Evolutionary conservation across 1,284 basidiomycete species (phyloP).

Genomic region (Albatrellus sp.): DNA sequence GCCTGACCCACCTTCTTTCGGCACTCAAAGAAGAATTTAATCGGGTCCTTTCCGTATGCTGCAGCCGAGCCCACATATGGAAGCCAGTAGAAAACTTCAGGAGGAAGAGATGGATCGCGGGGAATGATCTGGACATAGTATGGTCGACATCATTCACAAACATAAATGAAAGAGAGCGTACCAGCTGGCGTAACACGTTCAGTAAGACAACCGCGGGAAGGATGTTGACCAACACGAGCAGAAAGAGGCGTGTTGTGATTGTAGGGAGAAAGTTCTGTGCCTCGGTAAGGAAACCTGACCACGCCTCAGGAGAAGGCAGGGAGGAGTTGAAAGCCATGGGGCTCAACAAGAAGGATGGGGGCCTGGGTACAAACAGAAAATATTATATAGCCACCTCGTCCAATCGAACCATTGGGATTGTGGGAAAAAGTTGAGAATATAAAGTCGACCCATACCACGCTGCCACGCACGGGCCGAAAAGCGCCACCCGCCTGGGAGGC

Average conservation of each 20-base stretch:
- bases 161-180: slow-evolving; percentile 18
- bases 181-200: slow-evolving; percentile 52
- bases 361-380: background rate
- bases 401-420: too few species aligned
- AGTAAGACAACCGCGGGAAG: slow-evolving; percentile 36
- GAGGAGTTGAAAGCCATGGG: slow-evolving; percentile 29
- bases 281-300: slow-evolving; percentile 33
- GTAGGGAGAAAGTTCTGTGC: slow-evolving; percentile 22
- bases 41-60: slow-evolving; percentile 72
- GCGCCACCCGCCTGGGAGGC: too few species aligned
- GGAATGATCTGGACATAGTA: slow-evolving; percentile 32
- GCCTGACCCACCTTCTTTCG: slow-evolving; percentile 63
- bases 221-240: slow-evolving; percentile 24
- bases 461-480: too few species aligned
- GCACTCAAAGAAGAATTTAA: slow-evolving; percentile 64
- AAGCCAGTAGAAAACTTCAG: slow-evolving; percentile 70
- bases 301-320: slow-evolving; percentile 23
- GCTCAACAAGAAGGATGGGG: too few species aligned
- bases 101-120: slow-evolving; percentile 46
- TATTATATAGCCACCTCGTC: too few species aligned
- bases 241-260: slow-evolving; percentile 16
- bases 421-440: too few species aligned
- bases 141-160: background rate
- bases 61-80: slow-evolving; percentile 69
- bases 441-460: too few species aligned